Percentiles rank a stretch among this genome's conserved stretches.
These are phyloP conservation scores for Pelagophyceae sp. DNA, from an alignment of 352 stramenopile species.

Conservation along the genomic window DNA sequence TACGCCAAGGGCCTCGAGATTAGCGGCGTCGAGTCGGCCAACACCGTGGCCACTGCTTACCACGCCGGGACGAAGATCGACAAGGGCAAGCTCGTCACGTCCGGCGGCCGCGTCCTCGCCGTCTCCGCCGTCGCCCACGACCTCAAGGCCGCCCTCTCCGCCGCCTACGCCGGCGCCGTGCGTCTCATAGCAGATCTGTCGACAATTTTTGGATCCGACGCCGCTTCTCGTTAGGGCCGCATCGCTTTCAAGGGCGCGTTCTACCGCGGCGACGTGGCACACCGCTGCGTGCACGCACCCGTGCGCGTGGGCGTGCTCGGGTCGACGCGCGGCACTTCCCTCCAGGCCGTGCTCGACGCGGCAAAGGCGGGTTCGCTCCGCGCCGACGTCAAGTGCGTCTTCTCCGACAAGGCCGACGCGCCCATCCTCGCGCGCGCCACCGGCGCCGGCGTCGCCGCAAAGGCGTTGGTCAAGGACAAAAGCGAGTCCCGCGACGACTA, in stretches of 20 bases:
- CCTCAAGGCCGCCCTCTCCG: constrained; percentile 76
- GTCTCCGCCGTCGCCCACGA: constrained; percentile 81
- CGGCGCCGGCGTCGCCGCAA: constrained; percentile 47
- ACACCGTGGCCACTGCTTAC: constrained; percentile 86
- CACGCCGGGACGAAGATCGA: constrained; percentile 87
- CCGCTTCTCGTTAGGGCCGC: constrained; percentile 19
- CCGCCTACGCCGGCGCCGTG: constrained; percentile 75
- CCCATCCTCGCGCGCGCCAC: constrained; percentile 87
- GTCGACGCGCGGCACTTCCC: constrained; percentile 83
- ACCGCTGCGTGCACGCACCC: constrained; percentile 59
- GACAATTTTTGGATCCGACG: constrained; percentile 45
- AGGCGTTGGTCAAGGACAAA: constrained; percentile 47
- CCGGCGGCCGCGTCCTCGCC: constrained; percentile 89
- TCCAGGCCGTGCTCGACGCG: constrained; percentile 91
- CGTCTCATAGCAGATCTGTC: too few species aligned
- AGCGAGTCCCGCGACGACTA: constrained; percentile 53
- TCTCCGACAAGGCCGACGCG: constrained; percentile 85
- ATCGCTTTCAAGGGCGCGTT: constrained; percentile 78
- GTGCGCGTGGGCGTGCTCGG: constrained; percentile 88
- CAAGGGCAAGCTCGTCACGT: constrained; percentile 65
- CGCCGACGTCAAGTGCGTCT: constrained; percentile 85
- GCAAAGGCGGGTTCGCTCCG: constrained; percentile 57
- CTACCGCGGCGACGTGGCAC: constrained; percentile 92
- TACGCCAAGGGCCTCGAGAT: constrained; percentile 97
- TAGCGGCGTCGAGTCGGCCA: constrained; percentile 70